Evolutionary conservation across 495 filamentous ascomycete genomes (phyloP).

Genomic region (Filosporella fistucella): DNA sequence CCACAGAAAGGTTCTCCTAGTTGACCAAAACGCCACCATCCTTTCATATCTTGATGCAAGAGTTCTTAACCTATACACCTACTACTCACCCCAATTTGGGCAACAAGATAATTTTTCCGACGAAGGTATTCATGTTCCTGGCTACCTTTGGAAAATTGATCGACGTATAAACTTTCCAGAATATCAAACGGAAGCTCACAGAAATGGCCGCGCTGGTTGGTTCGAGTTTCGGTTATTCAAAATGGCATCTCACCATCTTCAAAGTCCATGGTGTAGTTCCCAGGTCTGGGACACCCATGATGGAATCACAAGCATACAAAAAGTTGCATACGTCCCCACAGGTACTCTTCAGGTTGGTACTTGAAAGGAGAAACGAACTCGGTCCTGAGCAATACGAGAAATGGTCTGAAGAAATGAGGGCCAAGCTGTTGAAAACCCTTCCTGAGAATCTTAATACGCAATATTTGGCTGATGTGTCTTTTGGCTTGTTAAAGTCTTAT

Average conservation of each 20-base stretch:
- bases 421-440: neutral
- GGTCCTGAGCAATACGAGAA: neutral
- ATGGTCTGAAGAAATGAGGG: neutral
- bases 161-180: neutral
- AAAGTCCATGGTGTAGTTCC: no score
- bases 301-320: no score
- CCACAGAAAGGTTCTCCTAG: neutral
- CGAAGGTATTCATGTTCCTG: neutral
- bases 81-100: neutral
- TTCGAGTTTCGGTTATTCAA: no score
- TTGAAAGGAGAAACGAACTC: neutral
- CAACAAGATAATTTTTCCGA: neutral
- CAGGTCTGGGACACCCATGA: no score
- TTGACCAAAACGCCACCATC: neutral
- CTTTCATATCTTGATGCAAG: neutral
- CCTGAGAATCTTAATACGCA: neutral
- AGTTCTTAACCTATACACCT: neutral
- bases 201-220: no score
- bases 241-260: no score
- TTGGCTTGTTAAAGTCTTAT: neutral
- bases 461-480: neutral
- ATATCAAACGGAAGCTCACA: no score
- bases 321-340: no score
- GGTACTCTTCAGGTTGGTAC: no score
- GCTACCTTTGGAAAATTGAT: slow-evolving; percentile 1